Evolutionary conservation across 257 asterid species (phyloP), one percentile per base, ranked within the genome.

Genomic region (Solanum chaucha): DNA sequence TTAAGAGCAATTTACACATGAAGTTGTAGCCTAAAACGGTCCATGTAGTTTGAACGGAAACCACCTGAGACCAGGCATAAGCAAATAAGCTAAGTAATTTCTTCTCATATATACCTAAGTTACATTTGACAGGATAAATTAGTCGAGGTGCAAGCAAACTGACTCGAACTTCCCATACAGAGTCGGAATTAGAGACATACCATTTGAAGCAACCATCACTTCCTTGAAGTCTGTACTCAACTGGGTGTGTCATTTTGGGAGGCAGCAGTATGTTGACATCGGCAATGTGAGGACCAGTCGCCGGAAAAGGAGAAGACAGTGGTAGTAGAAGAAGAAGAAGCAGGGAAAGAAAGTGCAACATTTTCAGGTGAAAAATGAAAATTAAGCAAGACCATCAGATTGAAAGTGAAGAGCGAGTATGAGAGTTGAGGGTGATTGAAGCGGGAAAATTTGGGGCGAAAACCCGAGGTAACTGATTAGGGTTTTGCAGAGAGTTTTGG

Each of bases 131-230:
- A 71, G 44, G 44, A 71, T 72, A 5, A 71, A 4, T 6, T 71
- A 72, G 46, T 73, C 32, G 19, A 73, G 51, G 51, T 10, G 32
- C 82, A 73, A 38, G 82, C 82, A 35, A 36, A 73, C 51, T 73
- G 19, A 36, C 48, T 9, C 30, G 28, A 72, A 72, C 81, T 36
- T 35, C 40, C 40, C 22, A 70, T 44, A 20, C 46, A 4, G 48
- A 30, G 67, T 46, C 3, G 13, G 17, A 75, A 86, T 58, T 70
- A 6, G 85, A 5, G 11, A 65, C 85, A 65, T 61, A 96, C 99
- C 99, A 96, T 87, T 93, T 91, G 95, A 96, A 96, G 90, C 99
- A 96, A 58, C 99, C 99, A 89, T 94, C 99, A 88, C 96, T 93
- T n/a, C 98, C 99, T 89, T 92, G 99, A 86, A 96, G 97, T 26